phyloP scores from a whole-genome alignment of 2,329 filamentous ascomycete genomes.

The Domatiomyces globalis region DNA sequence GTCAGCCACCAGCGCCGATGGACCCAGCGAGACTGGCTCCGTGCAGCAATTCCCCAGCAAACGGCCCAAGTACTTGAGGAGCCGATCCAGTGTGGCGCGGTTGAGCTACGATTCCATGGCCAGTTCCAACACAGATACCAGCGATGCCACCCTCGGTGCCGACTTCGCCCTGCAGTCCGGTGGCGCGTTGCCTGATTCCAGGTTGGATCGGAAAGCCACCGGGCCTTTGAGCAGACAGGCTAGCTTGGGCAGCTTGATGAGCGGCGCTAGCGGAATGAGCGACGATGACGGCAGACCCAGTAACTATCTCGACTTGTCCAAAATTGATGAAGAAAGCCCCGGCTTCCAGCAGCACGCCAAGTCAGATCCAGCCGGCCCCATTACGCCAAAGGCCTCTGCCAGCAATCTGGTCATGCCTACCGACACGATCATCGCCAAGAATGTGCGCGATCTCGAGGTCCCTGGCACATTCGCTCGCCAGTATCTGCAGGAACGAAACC shows the following conservation, averaged over 20 bases:
- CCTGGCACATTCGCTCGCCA: constrained; percentile 77
- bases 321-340: constrained; percentile 44
- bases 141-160: constrained; percentile 58
- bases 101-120: constrained; percentile 45
- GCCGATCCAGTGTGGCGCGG: constrained; percentile 42
- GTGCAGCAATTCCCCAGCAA: constrained; percentile 17
- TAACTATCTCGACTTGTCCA: constrained; percentile 35
- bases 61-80: constrained; percentile 42
- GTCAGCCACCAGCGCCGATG: constrained; percentile 1
- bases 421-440: constrained; percentile 76
- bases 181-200: constrained; percentile 46
- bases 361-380: constrained; percentile 37
- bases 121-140: constrained; percentile 46
- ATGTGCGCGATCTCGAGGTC: constrained; percentile 79
- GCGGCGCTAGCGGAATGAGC: constrained; percentile 46
- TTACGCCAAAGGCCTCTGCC: constrained; percentile 55
- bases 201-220: constrained; percentile 27
- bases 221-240: constrained; percentile 55
- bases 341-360: constrained; percentile 19
- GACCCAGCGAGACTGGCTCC: constrained; percentile 4
- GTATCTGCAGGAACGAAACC: constrained; percentile 60
- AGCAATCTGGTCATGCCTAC: constrained; percentile 51
- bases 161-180: constrained; percentile 76
- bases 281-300: constrained; percentile 31
- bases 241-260: constrained; percentile 81